A percentile compares a stretch with the other conserved stretches of the same genome.
Conservation (phyloP, 805 yeast species). For the Metschnikowia cerradonensis region DNA sequence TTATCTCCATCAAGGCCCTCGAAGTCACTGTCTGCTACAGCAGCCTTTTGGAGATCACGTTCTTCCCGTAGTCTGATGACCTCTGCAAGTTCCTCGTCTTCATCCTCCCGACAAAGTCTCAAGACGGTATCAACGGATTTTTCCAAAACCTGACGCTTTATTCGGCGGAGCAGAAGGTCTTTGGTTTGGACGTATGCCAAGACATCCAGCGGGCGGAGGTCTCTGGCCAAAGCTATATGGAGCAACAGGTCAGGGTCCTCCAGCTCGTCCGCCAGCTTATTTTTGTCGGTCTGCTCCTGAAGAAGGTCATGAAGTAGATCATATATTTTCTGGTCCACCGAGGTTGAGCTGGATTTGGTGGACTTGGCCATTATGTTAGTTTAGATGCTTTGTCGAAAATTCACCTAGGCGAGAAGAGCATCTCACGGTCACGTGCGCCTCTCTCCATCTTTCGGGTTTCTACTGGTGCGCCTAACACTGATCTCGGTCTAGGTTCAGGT, state of each 20-base stretch:
- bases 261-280: conserved; percentile 22
- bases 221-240: conserved; percentile 57
- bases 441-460: conserved; percentile 2
- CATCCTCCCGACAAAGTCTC: conserved; percentile 54
- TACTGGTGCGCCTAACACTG: not conserved
- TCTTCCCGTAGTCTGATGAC: conserved; percentile 17
- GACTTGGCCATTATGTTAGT: conserved; percentile 11
- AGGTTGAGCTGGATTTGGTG: conserved; percentile 8
- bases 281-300: conserved; percentile 55
- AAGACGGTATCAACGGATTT: conserved; percentile 61
- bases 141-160: conserved; percentile 60
- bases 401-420: conserved; percentile 3
- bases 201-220: conserved; percentile 49
- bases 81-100: conserved; percentile 50
- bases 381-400: not conserved
- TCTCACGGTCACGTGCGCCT: conserved; percentile 3
- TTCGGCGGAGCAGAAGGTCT: conserved; percentile 64
- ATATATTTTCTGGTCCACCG: conserved; percentile 53
- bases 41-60: conserved; percentile 18
- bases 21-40: conserved; percentile 35
- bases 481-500: not conserved
- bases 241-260: conserved; percentile 34
- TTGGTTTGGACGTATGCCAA: conserved; percentile 57
- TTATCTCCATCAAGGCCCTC: conserved; percentile 40
- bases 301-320: conserved; percentile 52